Conservation (phyloP, 208 protist species). For the Trypanosoma platydactyli region DNA sequence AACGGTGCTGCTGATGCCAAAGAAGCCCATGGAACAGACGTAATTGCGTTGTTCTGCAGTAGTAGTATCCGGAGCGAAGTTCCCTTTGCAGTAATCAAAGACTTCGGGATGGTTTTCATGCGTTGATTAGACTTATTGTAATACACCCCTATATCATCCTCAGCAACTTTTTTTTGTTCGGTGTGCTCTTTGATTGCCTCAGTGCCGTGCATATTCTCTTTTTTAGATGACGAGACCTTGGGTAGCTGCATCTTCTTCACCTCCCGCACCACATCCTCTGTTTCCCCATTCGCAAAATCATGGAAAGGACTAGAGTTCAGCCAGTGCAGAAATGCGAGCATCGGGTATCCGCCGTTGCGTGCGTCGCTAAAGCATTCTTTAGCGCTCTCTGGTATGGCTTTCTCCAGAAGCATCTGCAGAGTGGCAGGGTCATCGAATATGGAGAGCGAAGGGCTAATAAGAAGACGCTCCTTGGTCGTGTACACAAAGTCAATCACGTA, state of each 20-base stretch:
- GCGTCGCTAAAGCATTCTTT: conserved; percentile 26
- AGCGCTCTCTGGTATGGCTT: conserved; percentile 9
- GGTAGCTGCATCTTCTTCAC: conserved; percentile 12
- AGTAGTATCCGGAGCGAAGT: conserved; percentile 47
- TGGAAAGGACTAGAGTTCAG: conserved; percentile 37
- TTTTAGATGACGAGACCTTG: background rate
- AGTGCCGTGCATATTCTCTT: conserved; percentile 29
- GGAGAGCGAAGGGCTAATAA: conserved; percentile 25
- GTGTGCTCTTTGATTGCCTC: conserved; percentile 38
- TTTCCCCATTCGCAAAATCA: conserved; percentile 44
- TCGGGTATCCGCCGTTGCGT: conserved; percentile 29
- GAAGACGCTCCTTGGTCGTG: conserved; percentile 26
- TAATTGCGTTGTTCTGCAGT: conserved; percentile 55
- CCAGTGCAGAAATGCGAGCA: conserved; percentile 42
- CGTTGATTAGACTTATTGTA: conserved; percentile 44
- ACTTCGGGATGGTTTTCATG: conserved; percentile 42
- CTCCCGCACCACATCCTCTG: conserved; percentile 31
- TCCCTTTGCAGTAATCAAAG: conserved; percentile 32
- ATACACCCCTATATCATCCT: conserved; percentile 19
- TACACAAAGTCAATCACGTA: conserved; percentile 89
- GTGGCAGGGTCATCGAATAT: conserved; percentile 23
- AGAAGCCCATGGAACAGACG: conserved; percentile 48
- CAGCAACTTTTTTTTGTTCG: conserved; percentile 11
- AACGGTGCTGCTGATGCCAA: conserved; percentile 44
- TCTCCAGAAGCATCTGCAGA: conserved; percentile 17